Conservation (phyloP, 2,329 filamentous ascomycete genomes). For the Alternaria brassicae region DNA sequence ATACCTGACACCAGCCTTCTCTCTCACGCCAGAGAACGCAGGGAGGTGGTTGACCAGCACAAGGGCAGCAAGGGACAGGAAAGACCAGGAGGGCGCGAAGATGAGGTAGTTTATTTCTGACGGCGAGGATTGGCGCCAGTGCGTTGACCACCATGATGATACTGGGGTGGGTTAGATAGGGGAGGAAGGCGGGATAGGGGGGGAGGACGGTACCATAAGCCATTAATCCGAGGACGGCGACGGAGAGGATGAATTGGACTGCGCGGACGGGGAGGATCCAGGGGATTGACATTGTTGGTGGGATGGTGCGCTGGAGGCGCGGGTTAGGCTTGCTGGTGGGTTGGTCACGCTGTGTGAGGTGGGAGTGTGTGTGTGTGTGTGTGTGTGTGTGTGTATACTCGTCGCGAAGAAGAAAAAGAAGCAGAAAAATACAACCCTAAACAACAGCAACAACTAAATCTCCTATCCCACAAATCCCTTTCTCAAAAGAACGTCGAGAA, state of each 20-base stretch:
- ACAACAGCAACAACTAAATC: no score
- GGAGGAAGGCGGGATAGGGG: not conserved
- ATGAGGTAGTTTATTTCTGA: constrained; percentile 76
- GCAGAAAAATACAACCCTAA: no score
- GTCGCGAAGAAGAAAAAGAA: no score
- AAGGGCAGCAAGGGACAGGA: constrained; percentile 72
- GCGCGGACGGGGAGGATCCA: constrained; percentile 70
- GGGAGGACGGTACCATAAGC: constrained; percentile 65
- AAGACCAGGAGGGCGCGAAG: constrained; percentile 78
- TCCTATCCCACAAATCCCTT: no score
- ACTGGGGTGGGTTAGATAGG: constrained; percentile 53
- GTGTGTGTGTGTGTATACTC: no score
- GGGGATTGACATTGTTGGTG: constrained; percentile 60
- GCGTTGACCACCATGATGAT: constrained; percentile 60
- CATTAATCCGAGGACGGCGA: constrained; percentile 78
- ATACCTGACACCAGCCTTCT: constrained; percentile 63
- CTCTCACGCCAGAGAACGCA: constrained; percentile 54
- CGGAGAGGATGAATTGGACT: constrained; percentile 70
- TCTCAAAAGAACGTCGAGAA: no score
- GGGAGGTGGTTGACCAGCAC: constrained; percentile 61
- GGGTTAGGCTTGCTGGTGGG: no score
- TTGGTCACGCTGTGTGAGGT: no score
- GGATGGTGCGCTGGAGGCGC: no score
- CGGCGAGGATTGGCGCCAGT: constrained; percentile 62
- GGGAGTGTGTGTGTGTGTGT: no score